Base-by-base conservation (phyloP, 495 filamentous ascomycete species). In the Talaromyces thailandensis region DNA sequence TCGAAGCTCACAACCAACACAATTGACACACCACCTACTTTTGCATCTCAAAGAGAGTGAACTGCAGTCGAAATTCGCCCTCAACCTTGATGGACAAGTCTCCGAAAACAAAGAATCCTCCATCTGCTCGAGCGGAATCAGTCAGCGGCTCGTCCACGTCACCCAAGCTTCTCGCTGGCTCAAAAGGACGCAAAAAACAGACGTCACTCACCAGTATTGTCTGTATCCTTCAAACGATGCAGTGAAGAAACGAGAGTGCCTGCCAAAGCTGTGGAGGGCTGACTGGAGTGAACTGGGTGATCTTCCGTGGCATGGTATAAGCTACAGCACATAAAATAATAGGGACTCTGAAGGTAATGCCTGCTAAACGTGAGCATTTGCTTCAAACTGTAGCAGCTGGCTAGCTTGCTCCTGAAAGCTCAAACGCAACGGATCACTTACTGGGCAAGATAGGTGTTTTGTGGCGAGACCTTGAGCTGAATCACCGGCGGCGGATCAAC, bases 31-130 rank as follows among this genome's bases (percentile, higher is more conserved):
- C 8, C 11, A 73, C 84, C 71, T 71, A 90, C 88, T 87, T 87
- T 61, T 79, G 76, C 79, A 96, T 87, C 73, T 96, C 92, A 68
- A 89, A 93, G 26, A 98, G 81, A 61, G 84, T 91, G 70, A 98
- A 98, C 45, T 88, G 86, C 64, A 98, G 78, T 26, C 89, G 79
- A 65, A 85, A 95, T 5, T 81, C 81, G 25, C 94, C 94, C 65
- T 91, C 88, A 21, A 89, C 79, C 71, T 90, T 88, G 26, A 95
- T 85, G 0, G 93, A 96, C 18, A 98, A 76, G 72, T 98, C 94
- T 6, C 90, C 89, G 74, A 96, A 98, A n/a, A 98, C 90, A 64
- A 98, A 98, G 77, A 95, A 98, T 2, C 89, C 92, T 12, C 92
- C 93, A 80, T 97, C 93, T 83, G 68, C 23, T 31, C 72, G 65